Percentiles rank a stretch among this genome's conserved stretches.
Conservation (phyloP, 73 alveolate species). For the Halteria grandinella region DNA sequence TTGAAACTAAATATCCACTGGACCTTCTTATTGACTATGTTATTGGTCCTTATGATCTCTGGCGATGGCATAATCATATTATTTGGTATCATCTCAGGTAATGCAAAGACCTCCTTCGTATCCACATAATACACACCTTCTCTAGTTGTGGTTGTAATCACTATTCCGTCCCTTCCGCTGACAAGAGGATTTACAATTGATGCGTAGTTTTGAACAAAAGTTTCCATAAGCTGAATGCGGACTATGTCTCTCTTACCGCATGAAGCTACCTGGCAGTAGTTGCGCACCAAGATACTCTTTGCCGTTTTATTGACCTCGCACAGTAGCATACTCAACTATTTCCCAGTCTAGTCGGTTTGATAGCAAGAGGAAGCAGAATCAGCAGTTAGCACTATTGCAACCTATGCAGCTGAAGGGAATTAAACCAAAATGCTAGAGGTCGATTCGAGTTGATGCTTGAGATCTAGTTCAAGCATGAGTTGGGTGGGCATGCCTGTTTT, state of each 20-base stretch:
- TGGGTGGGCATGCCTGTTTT: constrained; percentile 31
- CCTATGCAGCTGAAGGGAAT: constrained; percentile 49
- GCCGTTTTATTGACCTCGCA: constrained; percentile 37
- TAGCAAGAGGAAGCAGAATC: constrained; percentile 31
- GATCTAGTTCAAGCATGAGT: background rate
- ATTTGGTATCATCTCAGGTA: constrained; percentile 57
- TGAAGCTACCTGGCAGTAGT: constrained; percentile 50
- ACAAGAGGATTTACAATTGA: constrained; percentile 55
- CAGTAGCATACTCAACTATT: background rate
- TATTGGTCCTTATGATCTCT: constrained; percentile 56
- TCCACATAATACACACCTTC: constrained; percentile 66
- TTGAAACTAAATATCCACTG: constrained; percentile 43
- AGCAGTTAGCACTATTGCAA: background rate
- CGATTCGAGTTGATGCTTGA: constrained; percentile 31
- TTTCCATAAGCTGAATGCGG: constrained; percentile 29
- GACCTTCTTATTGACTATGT: constrained; percentile 43
- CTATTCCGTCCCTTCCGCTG: constrained; percentile 37
- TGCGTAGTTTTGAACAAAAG: constrained; percentile 59
- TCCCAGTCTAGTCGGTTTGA: constrained; percentile 23
- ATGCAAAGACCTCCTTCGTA: constrained; percentile 22
- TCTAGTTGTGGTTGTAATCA: constrained; percentile 47
- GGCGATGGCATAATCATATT: constrained; percentile 49
- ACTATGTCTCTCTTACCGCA: constrained; percentile 51
- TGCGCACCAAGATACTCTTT: constrained; percentile 36
- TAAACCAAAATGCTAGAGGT: constrained; percentile 36